Base-by-base conservation (phyloP, 805 yeast species). In the Peterozyma xylosa region DNA sequence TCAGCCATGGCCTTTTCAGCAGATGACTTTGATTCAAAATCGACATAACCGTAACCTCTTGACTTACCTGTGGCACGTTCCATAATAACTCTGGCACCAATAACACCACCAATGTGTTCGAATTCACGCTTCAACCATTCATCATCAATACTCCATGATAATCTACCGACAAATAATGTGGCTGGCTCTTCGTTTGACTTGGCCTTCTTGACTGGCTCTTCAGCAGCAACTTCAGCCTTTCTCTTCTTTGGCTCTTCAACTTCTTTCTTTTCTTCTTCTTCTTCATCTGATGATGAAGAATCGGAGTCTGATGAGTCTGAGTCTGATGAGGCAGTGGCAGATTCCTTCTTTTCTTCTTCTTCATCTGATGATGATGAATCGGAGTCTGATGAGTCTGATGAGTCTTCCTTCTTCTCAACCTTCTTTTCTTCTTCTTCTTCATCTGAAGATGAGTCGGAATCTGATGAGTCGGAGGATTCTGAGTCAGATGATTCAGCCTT, bases 41-140 rank as follows among this genome's bases (percentile, higher is more conserved):
- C 99, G 66, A 93, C 96, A 71, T 93, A 93, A 64, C 95, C 95
- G 76, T 86, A 91, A 66, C 99, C 99, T 76, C 91, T 83, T 45
- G 96, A 88, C 71, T 87, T 86, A 57, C 90, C 93, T 48, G 95
- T 78, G 49, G 84, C 85, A 71, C 93, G 85, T 69, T 93, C 98
- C 67, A 81, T 79, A 64, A 93, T 87, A 53, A 93, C 96, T 71
- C 99, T 83, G 53, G 98, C 97, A 56, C 81, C 65, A 33, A 78
- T 58, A 48, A 89, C 93, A 66, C 95, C 96, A 42, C 91, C 96
- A 49, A 66, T 48, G 50, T 74, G 77, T 64, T 82, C 89, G 65
- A 93, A 93, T 71, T 87, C 97, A 49, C 82, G 71, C 67, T 74
- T 74, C 64, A 93, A 80, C 96, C 96, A 86, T 48, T 82, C 95